Evolutionary conservation across 768 basidiomycete species (phyloP), one percentile per base, ranked within the genome.

Genomic region (Podaxis mareebaensis): DNA sequence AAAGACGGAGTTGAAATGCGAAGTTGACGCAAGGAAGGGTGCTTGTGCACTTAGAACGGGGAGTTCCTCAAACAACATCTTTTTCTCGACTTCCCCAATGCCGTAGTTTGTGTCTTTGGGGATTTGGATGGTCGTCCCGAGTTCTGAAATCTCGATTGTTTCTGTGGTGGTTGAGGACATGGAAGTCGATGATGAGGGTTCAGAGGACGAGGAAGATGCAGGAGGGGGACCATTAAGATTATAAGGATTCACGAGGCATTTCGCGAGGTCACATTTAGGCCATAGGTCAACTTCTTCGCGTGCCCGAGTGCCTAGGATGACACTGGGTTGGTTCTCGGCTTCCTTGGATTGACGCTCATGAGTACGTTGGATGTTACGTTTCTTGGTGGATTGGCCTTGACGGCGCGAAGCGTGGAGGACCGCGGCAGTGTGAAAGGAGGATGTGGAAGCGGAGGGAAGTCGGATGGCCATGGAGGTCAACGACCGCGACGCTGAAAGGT

Each of bases 301-400:
- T 5, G 84, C 78, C 46, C 85, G 80, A 15, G 85, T 86, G 12
- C 95, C 95, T 5, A 95, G 84, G 15, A 96, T 82, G 62, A 91
- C 85, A 67, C 91, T 88, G 15, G 90, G 79, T 52, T 76, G 78
- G 59, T 72, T 80, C 46, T 74, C 75, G 22, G 75, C 79, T 54
- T 69, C 70, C 61, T 74, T 72, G 65, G 64, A 69, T 59, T 76
- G 78, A 67, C 81, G 79, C 38, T 77, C 79, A 64, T 81, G 81
- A 65, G 81, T 78, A 64, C 76, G 72, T 61, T 74, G 66, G 72
- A 77, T 69, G 62, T 73, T 73, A 66, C 70, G 69, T 58, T 68
- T 67, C 67, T 71, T 69, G 75, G 77, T 24, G 70, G 74, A 4
- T 73, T 68, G 60, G 78, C 65, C 40, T 77, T 73, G 36, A 85